Base-by-base conservation (phyloP, 2,329 filamentous ascomycete species). In the Alternaria triticina region DNA sequence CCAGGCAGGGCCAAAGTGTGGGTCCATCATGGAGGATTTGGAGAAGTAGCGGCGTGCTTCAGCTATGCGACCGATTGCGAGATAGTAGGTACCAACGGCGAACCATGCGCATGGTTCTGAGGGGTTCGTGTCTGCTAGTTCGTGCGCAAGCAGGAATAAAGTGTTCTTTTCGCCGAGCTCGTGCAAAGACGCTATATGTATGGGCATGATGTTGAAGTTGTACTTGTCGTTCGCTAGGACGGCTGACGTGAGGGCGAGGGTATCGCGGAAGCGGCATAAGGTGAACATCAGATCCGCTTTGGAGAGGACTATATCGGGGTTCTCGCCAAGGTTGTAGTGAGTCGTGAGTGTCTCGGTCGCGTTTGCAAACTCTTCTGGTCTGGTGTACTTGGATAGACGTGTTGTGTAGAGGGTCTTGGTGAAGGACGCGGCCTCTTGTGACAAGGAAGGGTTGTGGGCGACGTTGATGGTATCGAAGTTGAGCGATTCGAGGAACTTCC, bases 341-440 rank as follows among this genome's bases (percentile, higher is more conserved):
- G 94, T 97, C 4, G 93, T 94, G 13, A 99, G 87, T 0, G 92
- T 95, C 79, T 98, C 94, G 64, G 94, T 93, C 6, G 96, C 95
- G 27, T 90, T 87, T 27, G 91, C 91, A 75, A 98, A 95, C 2
- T 93, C 89, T 2, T 88, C 85, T 0, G 94, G 93, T 58, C 96
- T 94, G 23, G 93, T 90, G 80, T 99, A 99, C 80, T 98, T 99
- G 65, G 94, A 97, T 22, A 99, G 85, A 22, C 94, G 89, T 3
- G 96, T 99, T 5, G 93, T 97, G 83, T 99, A 99, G 23, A 99
- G 89, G 87, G 97, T 96, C 78, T 93, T 94, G 3, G 93, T 95
- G 77, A 99, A 98, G 73, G 97, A 91, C 11, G 93, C 93, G 10
- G 94, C 94, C 82, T 97, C 93, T 78, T 96, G 92, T 1, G 91